Conservation (phyloP, 2,329 filamentous ascomycete species). For the Triangularia setosa region DNA sequence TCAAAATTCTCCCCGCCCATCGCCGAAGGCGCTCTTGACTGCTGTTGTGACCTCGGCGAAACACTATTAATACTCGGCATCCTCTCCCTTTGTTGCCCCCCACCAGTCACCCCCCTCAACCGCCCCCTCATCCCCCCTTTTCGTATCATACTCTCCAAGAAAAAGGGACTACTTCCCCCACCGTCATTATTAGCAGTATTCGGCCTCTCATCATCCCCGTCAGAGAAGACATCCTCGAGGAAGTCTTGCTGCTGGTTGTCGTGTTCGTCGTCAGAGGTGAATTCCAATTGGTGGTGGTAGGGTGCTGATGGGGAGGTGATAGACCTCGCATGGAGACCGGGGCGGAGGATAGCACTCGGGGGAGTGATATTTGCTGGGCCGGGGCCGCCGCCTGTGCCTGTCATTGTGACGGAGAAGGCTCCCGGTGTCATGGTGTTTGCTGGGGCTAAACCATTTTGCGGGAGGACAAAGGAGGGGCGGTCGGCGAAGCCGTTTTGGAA, state of each 20-base stretch:
- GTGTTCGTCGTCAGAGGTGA: conserved; percentile 72
- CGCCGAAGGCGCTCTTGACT: neutral
- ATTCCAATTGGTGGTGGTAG: conserved; percentile 52
- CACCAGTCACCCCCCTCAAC: neutral
- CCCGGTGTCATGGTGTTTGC: conserved; percentile 61
- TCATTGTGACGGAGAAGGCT: conserved; percentile 42
- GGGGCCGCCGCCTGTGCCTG: neutral
- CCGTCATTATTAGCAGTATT: conserved; percentile 30
- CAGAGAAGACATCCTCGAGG: conserved; percentile 66
- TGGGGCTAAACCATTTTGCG: conserved; percentile 50
- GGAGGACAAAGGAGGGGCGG: conserved; percentile 52
- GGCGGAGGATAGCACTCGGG: conserved; percentile 44
- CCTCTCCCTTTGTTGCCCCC: neutral
- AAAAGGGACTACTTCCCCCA: conserved; percentile 46
- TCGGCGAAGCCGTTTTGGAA: conserved; percentile 91
- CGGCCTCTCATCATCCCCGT: conserved; percentile 61
- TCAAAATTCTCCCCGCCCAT: neutral
- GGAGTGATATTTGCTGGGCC: neutral
- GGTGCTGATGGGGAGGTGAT: conserved; percentile 74
- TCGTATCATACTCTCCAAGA: conserved; percentile 57
- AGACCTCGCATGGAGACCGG: conserved; percentile 73
- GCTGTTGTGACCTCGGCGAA: conserved; percentile 14
- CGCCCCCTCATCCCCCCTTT: neutral
- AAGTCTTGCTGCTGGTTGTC: conserved; percentile 27
- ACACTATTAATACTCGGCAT: neutral